Conservation (phyloP, 371 early-diverging fungal species). For the Blakeslea trispora region DNA sequence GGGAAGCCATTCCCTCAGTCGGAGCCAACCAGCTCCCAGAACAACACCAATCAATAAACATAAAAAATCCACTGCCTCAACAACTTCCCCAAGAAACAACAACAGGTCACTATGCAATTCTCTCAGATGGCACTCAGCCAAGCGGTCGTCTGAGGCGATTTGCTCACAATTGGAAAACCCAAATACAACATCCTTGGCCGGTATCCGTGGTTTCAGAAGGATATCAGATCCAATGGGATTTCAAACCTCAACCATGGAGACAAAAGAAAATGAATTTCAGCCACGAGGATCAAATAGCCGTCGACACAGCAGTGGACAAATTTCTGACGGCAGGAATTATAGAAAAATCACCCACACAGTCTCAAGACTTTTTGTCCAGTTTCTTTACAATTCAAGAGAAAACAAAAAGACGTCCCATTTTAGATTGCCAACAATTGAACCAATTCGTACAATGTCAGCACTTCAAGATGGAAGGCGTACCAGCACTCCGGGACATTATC, state of each 20-base stretch:
- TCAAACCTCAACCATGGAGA: background rate
- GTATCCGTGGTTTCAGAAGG: background rate
- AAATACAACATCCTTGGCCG: slow-evolving; percentile 6
- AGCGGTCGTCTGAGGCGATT: slow-evolving; percentile 6
- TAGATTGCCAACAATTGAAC: slow-evolving; percentile 14
- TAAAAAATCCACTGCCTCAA: background rate
- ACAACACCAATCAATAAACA: background rate
- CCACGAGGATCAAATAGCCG: background rate
- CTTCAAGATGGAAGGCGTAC: slow-evolving; percentile 28
- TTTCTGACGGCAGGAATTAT: slow-evolving; percentile 6
- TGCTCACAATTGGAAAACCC: background rate
- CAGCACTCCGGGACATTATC: slow-evolving; percentile 10
- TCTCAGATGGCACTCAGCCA: slow-evolving; percentile 2
- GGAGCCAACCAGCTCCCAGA: background rate
- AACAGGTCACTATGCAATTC: slow-evolving; percentile 5
- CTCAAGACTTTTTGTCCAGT: slow-evolving; percentile 9
- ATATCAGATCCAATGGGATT: background rate
- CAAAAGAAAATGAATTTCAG: background rate
- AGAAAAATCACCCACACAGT: slow-evolving; percentile 4
- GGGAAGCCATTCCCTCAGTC: too few relatives aligned
- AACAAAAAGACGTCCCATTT: slow-evolving; percentile 19
- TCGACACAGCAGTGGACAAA: slow-evolving; percentile 2
- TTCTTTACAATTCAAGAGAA: slow-evolving; percentile 19
- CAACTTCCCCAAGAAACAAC: background rate
- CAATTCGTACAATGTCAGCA: slow-evolving; percentile 13